Evolutionary conservation across 805 yeast species (phyloP).

Genomic region (Candida ponderosae): DNA sequence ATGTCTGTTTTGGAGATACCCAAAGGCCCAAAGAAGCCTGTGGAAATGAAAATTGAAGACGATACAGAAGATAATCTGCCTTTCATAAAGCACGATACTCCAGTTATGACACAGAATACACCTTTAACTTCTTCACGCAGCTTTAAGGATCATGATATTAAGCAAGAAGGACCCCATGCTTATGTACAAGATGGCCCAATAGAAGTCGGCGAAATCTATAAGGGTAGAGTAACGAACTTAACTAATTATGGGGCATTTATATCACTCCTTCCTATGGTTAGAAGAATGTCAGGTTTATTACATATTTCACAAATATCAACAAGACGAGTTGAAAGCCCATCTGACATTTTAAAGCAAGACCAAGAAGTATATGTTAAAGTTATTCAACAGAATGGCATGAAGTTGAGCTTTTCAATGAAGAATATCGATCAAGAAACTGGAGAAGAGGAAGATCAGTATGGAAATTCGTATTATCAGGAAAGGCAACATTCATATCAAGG

Average conservation of each 20-base stretch:
- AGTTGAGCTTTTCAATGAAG: slow-evolving; percentile 58
- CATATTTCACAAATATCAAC: slow-evolving; percentile 65
- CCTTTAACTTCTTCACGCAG: too few species aligned
- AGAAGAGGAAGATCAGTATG: slow-evolving; percentile 10
- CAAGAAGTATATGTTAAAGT: slow-evolving; percentile 66
- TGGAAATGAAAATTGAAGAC: slow-evolving; percentile 17
- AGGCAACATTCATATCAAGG: slow-evolving; percentile 7
- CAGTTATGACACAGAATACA: too few species aligned
- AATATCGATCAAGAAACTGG: slow-evolving; percentile 71
- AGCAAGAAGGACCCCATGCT: slow-evolving; percentile 2
- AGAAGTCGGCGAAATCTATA: slow-evolving; percentile 39
- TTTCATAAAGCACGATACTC: too few species aligned
- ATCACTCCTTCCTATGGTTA: slow-evolving; percentile 32
- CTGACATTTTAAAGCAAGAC: slow-evolving; percentile 45
- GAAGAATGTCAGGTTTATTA: slow-evolving; percentile 50
- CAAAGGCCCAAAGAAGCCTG: too few species aligned
- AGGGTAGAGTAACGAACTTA: slow-evolving; percentile 53
- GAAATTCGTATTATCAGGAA: too few species aligned
- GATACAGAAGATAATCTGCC: slow-evolving; percentile 11
- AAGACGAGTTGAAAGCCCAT: slow-evolving; percentile 46
- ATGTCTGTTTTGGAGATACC: too few species aligned
- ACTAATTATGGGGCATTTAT: slow-evolving; percentile 78
- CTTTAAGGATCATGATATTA: neutral
- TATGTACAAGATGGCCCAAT: slow-evolving; percentile 22
- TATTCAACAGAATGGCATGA: slow-evolving; percentile 34